Percentiles rank a stretch among this genome's conserved stretches.
Conservation (phyloP, 495 filamentous ascomycete genomes). For the Viridothelium virens region DNA sequence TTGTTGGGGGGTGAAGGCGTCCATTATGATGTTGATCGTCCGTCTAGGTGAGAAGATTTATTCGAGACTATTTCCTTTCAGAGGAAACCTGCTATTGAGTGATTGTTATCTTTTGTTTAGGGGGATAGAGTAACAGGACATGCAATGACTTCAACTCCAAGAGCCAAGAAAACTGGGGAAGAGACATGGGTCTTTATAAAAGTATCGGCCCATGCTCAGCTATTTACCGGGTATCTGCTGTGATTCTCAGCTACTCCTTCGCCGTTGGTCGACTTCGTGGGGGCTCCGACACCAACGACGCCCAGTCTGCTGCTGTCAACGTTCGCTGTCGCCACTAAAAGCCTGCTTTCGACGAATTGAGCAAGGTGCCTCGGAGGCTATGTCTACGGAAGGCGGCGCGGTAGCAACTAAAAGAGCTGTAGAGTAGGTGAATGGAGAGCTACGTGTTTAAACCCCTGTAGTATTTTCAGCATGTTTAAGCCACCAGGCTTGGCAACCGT, state of each 20-base stretch:
- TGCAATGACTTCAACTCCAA: not conserved
- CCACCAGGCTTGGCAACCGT: not conserved
- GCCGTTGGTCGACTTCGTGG: not conserved
- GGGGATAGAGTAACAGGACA: not conserved
- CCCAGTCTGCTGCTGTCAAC: not conserved
- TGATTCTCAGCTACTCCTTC: not conserved
- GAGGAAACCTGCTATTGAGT: too few relatives aligned
- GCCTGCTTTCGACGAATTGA: not conserved
- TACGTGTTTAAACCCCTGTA: not conserved
- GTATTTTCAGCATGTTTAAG: not conserved
- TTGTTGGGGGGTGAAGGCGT: conserved; percentile 19
- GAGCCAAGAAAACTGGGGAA: not conserved
- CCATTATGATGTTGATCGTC: not conserved
- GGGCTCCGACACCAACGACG: not conserved
- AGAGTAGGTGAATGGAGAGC: not conserved
- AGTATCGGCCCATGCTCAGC: not conserved
- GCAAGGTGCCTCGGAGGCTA: not conserved
- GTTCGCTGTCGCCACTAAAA: not conserved
- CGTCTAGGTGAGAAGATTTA: not conserved
- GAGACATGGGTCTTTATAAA: not conserved
- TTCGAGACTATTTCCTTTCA: not conserved
- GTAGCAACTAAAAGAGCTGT: not conserved
- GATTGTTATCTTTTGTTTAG: not conserved
- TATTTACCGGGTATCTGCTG: not conserved
- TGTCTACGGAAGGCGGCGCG: not conserved